phyloP scores from a whole-genome alignment of 208 protist genomes.

The Leishmania braziliensis region DNA sequence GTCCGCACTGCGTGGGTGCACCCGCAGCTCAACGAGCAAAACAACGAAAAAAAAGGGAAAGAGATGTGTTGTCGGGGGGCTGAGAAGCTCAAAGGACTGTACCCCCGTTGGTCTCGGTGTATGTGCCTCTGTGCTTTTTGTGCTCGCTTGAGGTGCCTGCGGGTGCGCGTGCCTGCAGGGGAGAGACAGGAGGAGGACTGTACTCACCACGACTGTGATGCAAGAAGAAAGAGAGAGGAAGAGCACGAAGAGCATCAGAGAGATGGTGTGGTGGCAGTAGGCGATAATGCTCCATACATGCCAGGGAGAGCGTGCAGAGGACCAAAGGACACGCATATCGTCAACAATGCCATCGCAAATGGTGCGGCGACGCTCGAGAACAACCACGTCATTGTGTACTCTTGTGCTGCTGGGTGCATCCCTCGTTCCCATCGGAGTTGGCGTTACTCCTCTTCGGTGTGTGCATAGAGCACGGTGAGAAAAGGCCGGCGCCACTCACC shows the following conservation, averaged over 20 bases:
- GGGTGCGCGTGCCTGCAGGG: no score
- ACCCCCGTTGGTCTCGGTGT: neutral
- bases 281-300: neutral
- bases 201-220: neutral
- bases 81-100: no score
- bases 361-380: neutral
- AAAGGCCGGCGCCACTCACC: neutral
- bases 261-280: neutral
- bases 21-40: no score
- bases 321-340: neutral
- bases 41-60: no score
- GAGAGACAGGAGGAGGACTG: neutral
- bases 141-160: no score
- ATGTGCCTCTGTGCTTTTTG: neutral
- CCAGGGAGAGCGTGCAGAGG: neutral
- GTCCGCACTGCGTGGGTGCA: no score
- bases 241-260: neutral
- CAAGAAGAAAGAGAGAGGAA: neutral
- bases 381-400: neutral
- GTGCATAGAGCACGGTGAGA: neutral
- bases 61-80: no score
- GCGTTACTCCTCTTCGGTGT: neutral
- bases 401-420: neutral
- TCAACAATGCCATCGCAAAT: neutral
- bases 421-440: neutral